These are phyloP conservation scores for Globisporangium takayamanum DNA, from an alignment of 352 stramenopile species.

Conservation along the genomic window DNA sequence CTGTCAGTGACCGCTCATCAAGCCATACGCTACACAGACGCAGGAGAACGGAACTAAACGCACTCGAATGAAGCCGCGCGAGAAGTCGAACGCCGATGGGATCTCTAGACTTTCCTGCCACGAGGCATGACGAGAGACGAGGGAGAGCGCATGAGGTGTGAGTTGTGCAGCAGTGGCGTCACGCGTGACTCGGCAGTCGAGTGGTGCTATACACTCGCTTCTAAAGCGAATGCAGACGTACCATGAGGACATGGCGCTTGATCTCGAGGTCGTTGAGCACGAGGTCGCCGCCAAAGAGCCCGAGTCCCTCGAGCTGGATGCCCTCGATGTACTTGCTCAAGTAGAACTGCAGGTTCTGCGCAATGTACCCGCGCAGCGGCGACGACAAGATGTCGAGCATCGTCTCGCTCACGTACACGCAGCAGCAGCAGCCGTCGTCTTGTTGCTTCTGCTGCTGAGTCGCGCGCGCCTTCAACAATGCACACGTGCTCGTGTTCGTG, in stretches of 20 bases:
- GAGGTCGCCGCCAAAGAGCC: slow-evolving; percentile 79
- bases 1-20: background rate
- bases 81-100: slow-evolving; percentile 83
- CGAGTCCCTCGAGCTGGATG: slow-evolving; percentile 81
- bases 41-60: slow-evolving; percentile 2
- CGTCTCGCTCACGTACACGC: background rate
- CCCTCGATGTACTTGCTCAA: slow-evolving; percentile 88
- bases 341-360: slow-evolving; percentile 85
- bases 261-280: slow-evolving; percentile 87
- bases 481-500: no score
- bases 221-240: slow-evolving; percentile 7
- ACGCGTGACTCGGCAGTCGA: background rate
- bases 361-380: slow-evolving; percentile 79
- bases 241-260: slow-evolving; percentile 78
- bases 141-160: background rate
- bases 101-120: slow-evolving; percentile 75
- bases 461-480: background rate
- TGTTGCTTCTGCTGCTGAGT: no score
- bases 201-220: background rate
- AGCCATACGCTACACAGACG: background rate
- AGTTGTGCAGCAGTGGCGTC: background rate
- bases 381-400: slow-evolving; percentile 86
- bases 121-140: background rate
- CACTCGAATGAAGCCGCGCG: slow-evolving; percentile 77
- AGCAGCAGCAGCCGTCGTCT: no score